Conservation (phyloP, 257 asterid species). For the Knoxia roxburghii region DNA sequence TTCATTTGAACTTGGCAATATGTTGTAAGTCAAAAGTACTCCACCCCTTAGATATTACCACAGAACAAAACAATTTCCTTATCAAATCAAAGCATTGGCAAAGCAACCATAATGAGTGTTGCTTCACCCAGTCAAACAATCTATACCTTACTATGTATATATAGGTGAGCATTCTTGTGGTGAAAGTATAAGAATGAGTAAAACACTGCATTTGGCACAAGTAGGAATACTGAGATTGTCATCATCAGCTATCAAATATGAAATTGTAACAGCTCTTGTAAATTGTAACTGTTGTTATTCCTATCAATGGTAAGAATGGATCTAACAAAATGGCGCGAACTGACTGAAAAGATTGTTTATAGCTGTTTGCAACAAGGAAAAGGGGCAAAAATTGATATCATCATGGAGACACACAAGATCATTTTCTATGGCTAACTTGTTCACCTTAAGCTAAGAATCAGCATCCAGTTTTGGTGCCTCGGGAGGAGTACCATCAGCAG, state of each 20-base stretch:
- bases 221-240: neutral
- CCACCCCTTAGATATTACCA: neutral
- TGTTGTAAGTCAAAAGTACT: too few relatives aligned
- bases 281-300: too few relatives aligned
- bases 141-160: too few relatives aligned
- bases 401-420: constrained; percentile 22
- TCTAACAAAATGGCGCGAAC: constrained; percentile 4
- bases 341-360: neutral
- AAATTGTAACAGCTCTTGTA: constrained; percentile 8
- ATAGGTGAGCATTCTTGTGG: neutral
- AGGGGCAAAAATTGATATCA: neutral
- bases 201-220: neutral
- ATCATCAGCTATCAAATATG: neutral
- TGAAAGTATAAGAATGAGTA: neutral
- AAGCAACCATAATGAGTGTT: neutral
- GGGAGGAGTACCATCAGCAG: constrained; percentile 12
- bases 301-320: neutral
- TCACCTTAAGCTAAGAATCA: constrained; percentile 24
- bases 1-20: too few relatives aligned
- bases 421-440: constrained; percentile 13
- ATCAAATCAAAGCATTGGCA: too few relatives aligned
- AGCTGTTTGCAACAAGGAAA: too few relatives aligned
- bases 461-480: constrained; percentile 27
- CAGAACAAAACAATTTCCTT: neutral
- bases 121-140: neutral